phyloP scores from a whole-genome alignment of 768 basidiomycete genomes.

The Tephrocybe sp. region DNA sequence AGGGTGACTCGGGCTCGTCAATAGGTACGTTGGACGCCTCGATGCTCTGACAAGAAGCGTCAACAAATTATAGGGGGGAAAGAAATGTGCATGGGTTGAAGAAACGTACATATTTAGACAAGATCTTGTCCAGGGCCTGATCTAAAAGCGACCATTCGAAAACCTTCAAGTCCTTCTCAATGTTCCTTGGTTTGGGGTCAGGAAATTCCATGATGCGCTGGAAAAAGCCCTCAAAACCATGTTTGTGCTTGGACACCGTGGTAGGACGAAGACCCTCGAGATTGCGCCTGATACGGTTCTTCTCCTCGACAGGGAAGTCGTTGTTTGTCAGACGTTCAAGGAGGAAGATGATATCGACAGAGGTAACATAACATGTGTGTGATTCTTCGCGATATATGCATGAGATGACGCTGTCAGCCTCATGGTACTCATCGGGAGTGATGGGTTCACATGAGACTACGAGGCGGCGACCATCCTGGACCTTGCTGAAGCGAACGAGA shows the following conservation, averaged over 20 bases:
- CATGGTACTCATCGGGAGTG: constrained; percentile 66
- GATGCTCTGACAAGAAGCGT: constrained; percentile 44
- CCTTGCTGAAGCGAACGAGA: constrained; percentile 81
- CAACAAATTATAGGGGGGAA: too few relatives aligned
- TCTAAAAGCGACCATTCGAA: constrained; percentile 74
- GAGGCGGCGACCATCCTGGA: constrained; percentile 74
- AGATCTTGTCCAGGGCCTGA: constrained; percentile 73
- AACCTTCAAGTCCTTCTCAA: constrained; percentile 94
- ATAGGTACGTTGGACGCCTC: constrained; percentile 36
- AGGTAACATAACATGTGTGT: constrained; percentile 83
- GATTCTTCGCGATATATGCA: constrained; percentile 87
- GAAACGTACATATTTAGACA: constrained; percentile 76
- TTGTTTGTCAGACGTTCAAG: constrained; percentile 76
- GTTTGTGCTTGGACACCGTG: constrained; percentile 85
- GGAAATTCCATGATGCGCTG: constrained; percentile 96
- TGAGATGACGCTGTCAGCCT: constrained; percentile 81
- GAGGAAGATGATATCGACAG: constrained; percentile 93
- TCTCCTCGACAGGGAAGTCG: constrained; percentile 90
- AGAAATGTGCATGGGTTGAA: neutral
- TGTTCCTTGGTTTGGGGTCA: constrained; percentile 90
- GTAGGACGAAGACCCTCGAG: constrained; percentile 89
- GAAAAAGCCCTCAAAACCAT: constrained; percentile 84
- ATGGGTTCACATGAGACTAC: constrained; percentile 79
- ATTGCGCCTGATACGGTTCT: constrained; percentile 93
- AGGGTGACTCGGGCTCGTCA: constrained; percentile 26